Base-by-base conservation (phyloP, 2,329 filamentous ascomycete species). In the Nemania sp. region DNA sequence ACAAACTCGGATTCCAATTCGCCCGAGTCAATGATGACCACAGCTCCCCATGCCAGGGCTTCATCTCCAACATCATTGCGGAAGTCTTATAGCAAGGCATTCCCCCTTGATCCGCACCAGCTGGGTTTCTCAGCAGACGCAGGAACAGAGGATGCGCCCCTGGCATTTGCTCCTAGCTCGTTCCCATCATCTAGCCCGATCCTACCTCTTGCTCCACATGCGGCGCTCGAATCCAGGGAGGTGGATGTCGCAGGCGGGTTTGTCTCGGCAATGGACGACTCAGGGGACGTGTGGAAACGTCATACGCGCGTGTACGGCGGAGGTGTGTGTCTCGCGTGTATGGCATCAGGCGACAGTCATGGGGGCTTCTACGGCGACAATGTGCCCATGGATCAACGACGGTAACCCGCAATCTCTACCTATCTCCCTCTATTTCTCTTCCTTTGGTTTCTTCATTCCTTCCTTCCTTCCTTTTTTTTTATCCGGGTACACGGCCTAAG, bases 291-390 rank as follows among this genome's bases (percentile, higher is more conserved):
- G 43, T 87, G 83, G 84, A 81, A 78, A 66, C 79, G 83, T 39
- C 84, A 87, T 69, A 87, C 83, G 15, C 79, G 83, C 25, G 83
- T 86, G 25, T 86, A 85, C 64, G 83, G 83, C 29, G 83, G 83
- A 60, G 83, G 83, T 5, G 78, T 82, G 2, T 87, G 84, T 63
- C 76, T 85, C 40, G 83, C 83, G 1, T 87, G 84, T 65, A 74
- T 80, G 40, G 81, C 80, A 9, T 78, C 80, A 10, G 79, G 78
- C 6, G 74, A 74, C 34, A 73, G 78, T 25, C 75, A 63, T 21
- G 76, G 78, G 7, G 80, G 81, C 7, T 83, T 83, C 70, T 86
- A 85, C 64, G 83, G 82, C 29, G 78, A 80, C 42, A 83, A 78
- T 29, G 83, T 85, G 25, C 79, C 80, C 15, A 77, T 81, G 18